These are phyloP conservation scores for Clitoria ternatea DNA, from an alignment of 306 rosid genomes.

Conservation along the genomic window DNA sequence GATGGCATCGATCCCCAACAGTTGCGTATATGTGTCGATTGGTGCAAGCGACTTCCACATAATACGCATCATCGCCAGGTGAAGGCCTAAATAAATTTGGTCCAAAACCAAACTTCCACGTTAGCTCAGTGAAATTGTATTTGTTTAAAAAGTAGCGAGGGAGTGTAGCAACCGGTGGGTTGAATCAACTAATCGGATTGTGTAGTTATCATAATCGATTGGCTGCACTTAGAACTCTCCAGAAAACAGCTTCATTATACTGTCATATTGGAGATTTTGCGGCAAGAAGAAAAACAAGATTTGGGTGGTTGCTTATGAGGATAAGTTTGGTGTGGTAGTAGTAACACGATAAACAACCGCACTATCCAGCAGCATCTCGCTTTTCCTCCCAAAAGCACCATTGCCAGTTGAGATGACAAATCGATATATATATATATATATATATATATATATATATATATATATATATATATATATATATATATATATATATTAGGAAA, in stretches of 20 bases:
- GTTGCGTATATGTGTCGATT: background rate
- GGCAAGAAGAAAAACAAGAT: background rate
- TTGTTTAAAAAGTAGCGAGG: background rate
- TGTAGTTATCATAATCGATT: conserved; percentile 5
- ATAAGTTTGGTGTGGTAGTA: background rate
- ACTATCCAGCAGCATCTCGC: background rate
- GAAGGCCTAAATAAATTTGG: no score
- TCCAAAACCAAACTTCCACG: no score
- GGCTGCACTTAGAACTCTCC: conserved; percentile 3
- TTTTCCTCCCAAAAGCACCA: no score
- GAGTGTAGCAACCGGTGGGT: background rate
- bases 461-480: no score
- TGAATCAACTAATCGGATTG: background rate
- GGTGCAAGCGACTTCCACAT: background rate
- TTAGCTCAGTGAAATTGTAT: background rate
- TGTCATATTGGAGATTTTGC: background rate
- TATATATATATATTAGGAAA: no score
- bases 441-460: no score
- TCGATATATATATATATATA: no score
- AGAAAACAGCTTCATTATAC: background rate
- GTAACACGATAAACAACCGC: background rate
- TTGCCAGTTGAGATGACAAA: no score
- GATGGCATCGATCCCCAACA: background rate
- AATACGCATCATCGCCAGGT: background rate
- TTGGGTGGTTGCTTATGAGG: no score